Conservation (phyloP, 2,329 filamentous ascomycete species). For the Calonectria honghensis region DNA sequence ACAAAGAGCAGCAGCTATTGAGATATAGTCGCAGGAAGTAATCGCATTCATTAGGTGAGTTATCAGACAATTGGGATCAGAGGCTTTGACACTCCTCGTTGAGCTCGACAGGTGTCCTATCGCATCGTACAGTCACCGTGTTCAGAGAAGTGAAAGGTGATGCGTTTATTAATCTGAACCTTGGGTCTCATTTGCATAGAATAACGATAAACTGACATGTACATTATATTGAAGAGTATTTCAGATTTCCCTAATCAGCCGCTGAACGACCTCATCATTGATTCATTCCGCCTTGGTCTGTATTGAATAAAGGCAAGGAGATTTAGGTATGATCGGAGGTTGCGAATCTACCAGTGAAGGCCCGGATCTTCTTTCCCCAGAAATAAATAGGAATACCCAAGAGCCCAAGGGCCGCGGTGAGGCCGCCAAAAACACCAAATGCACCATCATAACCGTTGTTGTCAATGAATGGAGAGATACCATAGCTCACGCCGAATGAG, state of each 20-base stretch:
- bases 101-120: not conserved
- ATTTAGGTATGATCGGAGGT: slow-evolving; percentile 1
- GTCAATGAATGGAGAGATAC: slow-evolving; percentile 46
- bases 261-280: not conserved
- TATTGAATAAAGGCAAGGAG: too few relatives aligned
- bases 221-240: not conserved
- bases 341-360: slow-evolving; percentile 24
- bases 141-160: not conserved
- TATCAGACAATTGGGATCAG: too few relatives aligned
- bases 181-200: not conserved
- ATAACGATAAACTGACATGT: not conserved
- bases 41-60: too few relatives aligned
- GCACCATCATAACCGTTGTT: slow-evolving; percentile 38
- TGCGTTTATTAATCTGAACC: not conserved
- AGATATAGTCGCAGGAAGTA: too few relatives aligned
- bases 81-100: not conserved
- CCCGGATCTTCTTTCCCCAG: slow-evolving; percentile 35
- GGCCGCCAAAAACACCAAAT: slow-evolving; percentile 31
- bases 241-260: not conserved
- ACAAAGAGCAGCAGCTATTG: too few relatives aligned
- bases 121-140: not conserved
- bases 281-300: not conserved
- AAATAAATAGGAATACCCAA: slow-evolving; percentile 35
- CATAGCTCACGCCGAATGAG: slow-evolving; percentile 49
- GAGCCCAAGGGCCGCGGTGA: slow-evolving; percentile 27